phyloP scores from a whole-genome alignment of 257 asterid species.

The Plantago ovata region DNA sequence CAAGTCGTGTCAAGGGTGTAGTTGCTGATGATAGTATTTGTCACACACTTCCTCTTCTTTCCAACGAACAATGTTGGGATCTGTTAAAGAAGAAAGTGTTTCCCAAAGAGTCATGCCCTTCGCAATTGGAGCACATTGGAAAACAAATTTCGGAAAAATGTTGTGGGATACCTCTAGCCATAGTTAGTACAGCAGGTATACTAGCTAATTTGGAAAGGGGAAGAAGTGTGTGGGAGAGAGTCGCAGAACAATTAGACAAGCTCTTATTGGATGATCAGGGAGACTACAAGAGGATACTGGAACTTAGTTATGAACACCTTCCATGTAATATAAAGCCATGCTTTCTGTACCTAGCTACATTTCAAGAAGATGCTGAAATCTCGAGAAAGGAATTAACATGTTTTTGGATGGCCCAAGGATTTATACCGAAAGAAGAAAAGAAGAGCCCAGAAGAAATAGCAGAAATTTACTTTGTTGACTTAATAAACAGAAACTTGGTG shows the following conservation, averaged over 20 bases:
- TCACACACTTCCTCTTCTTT: background rate
- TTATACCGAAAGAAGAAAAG: background rate
- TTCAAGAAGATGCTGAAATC: conserved; percentile 7
- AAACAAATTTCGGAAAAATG: conserved; percentile 4
- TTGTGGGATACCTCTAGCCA: conserved; percentile 15
- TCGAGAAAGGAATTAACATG: background rate
- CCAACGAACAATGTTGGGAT: conserved; percentile 11
- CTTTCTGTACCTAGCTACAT: conserved; percentile 20
- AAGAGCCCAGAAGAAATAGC: background rate
- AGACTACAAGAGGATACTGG: background rate
- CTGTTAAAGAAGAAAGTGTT: conserved; percentile 16
- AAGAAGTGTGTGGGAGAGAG: conserved; percentile 9
- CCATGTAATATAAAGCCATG: conserved; percentile 15
- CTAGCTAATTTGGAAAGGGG: conserved; percentile 11
- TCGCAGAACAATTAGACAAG: conserved; percentile 4
- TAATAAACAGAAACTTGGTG: background rate
- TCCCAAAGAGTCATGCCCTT: conserved; percentile 8
- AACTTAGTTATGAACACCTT: conserved; percentile 11
- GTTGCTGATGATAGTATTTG: background rate
- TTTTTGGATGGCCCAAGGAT: background rate
- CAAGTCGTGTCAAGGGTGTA: background rate
- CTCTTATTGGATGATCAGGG: background rate
- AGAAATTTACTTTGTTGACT: background rate
- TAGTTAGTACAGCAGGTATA: conserved; percentile 21
- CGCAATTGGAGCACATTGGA: background rate